These are phyloP conservation scores for Kalmanozyma brasiliensis DNA, from an alignment of 1,284 basidiomycete species.

Conservation along the genomic window DNA sequence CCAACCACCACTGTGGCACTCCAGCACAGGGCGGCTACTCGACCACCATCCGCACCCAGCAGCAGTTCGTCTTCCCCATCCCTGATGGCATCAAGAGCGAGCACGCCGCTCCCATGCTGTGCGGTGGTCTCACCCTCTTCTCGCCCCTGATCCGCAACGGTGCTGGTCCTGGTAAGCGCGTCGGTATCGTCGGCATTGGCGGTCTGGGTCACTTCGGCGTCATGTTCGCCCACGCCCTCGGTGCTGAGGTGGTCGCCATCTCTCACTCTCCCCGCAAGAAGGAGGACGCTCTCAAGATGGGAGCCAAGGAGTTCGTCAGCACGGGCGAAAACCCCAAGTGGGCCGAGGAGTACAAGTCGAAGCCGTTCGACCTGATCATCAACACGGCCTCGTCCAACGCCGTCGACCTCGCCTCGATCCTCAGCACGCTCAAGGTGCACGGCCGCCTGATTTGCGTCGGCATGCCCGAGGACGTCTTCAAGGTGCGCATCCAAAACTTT, in stretches of 20 bases:
- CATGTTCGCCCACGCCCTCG: slow-evolving; percentile 74
- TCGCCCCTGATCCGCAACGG: slow-evolving; percentile 76
- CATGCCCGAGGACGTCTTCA: slow-evolving; percentile 71
- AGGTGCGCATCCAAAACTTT: slow-evolving; percentile 68
- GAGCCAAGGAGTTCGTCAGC: slow-evolving; percentile 71
- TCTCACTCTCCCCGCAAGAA: slow-evolving; percentile 76
- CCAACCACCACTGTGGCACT: slow-evolving; percentile 72
- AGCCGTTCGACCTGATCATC: slow-evolving; percentile 75
- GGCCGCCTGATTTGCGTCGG: slow-evolving; percentile 73
- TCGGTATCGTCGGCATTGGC: slow-evolving; percentile 74
- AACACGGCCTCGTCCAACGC: slow-evolving; percentile 71
- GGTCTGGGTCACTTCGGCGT: slow-evolving; percentile 70
- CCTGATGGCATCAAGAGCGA: slow-evolving; percentile 74
- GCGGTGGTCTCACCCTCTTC: slow-evolving; percentile 77
- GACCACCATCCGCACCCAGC: slow-evolving; percentile 75
- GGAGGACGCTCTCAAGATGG: slow-evolving; percentile 76
- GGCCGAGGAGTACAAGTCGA: slow-evolving; percentile 55
- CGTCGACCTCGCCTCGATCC: slow-evolving; percentile 70
- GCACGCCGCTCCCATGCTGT: slow-evolving; percentile 72
- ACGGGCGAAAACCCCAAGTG: slow-evolving; percentile 63
- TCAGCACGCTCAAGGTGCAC: slow-evolving; percentile 72
- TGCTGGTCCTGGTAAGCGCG: slow-evolving; percentile 75
- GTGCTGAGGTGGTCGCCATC: slow-evolving; percentile 76
- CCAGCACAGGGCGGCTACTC: slow-evolving; percentile 75
- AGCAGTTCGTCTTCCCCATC: slow-evolving; percentile 78